Base-by-base conservation (phyloP, 1,284 basidiomycete species). In the Baeospora myosura region DNA sequence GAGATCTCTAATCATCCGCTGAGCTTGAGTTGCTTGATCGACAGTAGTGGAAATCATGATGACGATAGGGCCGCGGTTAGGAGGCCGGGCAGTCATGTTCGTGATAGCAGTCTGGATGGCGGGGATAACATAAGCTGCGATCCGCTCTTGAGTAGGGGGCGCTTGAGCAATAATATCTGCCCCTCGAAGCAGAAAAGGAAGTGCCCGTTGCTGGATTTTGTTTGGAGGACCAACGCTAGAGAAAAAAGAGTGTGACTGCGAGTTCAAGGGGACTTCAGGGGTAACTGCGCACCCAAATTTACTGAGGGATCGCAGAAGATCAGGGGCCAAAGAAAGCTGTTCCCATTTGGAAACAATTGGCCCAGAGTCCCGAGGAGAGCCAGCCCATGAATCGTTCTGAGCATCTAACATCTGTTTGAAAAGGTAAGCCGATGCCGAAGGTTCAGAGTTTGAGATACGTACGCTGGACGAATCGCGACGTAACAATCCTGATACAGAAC, bases 91-190 rank as follows among this genome's bases (percentile, higher is more conserved):
- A 3, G 64, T 47, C 39, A 74, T 68, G 58, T 79, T 68, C 43
- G 74, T 79, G 43, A 90, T 72, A 30, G 88, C 88, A 35, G 88
- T 80, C 56, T 94, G 91, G 39, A 96, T 86, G 16, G 89, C 90
- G 32, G 91, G 92, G 47, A 95, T 93, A 37, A 93, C 88, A 62
- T 98, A 98, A 42, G 92, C 91, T 23, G 95, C 94, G 56, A 98
- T 98, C 35, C 95, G 78, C 62, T 98, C 95, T 62, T 98, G 95
- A 0, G 95, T 98, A 0, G 95, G 94, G 32, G 95, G 95, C 8
- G 95, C 95, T 65, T 98, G 95, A 4, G 94, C 94, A 52, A 98
- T 97, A 54, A 98, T 95, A 55, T 98, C 96, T 32, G 89, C 81
- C 6, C 92, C 89, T 45, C 89, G 82, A 38, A 98, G 73, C 47